Base-by-base conservation (phyloP, 2,329 filamentous ascomycete genomes). In the Elsinoe batatas region DNA sequence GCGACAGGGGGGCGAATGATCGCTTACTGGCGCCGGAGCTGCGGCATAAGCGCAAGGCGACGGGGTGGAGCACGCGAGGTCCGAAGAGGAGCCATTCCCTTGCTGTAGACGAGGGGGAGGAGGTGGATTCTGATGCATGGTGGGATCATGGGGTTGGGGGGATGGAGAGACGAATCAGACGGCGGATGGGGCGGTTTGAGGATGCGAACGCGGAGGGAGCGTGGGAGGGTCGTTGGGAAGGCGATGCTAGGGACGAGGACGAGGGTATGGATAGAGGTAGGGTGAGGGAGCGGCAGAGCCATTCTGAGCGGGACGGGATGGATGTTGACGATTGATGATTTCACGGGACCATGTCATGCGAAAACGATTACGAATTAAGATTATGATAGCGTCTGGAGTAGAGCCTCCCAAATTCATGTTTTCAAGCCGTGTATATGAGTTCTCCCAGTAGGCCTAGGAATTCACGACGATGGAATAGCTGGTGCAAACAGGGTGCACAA, bases 31-130 rank as follows among this genome's bases (percentile, higher is more conserved):
- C 40, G 8, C 18, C 20, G 40, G 17, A 18, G 20, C 20, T 44
- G 40, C 20, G 40, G n/a, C 40, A 44, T 44, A 44, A 26, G 20
- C 40, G 40, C 10, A 44, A 26, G 40, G 40, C 40, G 12, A 22
- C 26, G 20, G 40, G 26, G 35, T 58, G 22, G 33, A 36, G 13
- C 47, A 58, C 22, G 56, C 60, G 26, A 50, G 37, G 10, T 59
- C 57, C 12, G 61, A 59, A 35, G 61, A 61, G 35, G 58, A 54
- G 26, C 26, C 26, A 30, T 8, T 30, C 26, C 5, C 26, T 30
- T 30, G 26, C 26, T 8, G 26, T 30, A 7, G 30, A 53, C 17
- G 32, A 40, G 33, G 32, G 18, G 12, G 35, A 43, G 43, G 47
- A 36, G 47, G 47, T 37, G 26, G 47, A 17, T 38, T 30, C 26